Conservation (phyloP, 2,329 filamentous ascomycete genomes). For the Trichoderma koningii region DNA sequence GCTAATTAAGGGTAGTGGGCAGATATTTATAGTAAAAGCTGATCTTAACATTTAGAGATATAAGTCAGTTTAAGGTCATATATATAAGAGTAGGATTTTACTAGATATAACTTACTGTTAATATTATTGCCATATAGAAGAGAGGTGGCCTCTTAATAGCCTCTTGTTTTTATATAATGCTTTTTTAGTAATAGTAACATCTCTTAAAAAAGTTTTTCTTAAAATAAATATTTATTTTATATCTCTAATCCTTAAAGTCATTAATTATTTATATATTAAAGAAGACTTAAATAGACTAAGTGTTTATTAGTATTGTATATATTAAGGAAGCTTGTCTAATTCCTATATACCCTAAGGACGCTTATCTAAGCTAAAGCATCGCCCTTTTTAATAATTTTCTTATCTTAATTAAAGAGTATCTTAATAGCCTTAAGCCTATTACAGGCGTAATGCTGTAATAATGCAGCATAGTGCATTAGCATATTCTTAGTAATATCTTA, state of each 20-base stretch:
- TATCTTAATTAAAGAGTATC: not conserved
- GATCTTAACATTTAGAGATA: not conserved
- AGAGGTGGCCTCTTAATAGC: not conserved
- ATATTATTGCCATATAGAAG: not conserved
- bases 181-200: not conserved
- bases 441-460: not conserved
- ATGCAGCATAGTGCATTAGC: not conserved
- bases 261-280: no score
- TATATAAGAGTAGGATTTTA: no score
- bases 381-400: not conserved
- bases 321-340: constrained; percentile 1
- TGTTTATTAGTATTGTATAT: not conserved
- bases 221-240: no score
- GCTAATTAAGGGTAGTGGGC: not conserved
- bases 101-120: not conserved
- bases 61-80: not conserved
- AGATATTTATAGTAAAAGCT: not conserved
- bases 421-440: not conserved
- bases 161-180: constrained; percentile 15
- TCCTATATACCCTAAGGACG: no score
- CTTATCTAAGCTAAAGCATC: no score
- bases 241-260: no score
- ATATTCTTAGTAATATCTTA: not conserved
- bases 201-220: no score
- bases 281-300: not conserved